Conservation (phyloP, 257 asterid species). For the Solanum dulcamara region DNA sequence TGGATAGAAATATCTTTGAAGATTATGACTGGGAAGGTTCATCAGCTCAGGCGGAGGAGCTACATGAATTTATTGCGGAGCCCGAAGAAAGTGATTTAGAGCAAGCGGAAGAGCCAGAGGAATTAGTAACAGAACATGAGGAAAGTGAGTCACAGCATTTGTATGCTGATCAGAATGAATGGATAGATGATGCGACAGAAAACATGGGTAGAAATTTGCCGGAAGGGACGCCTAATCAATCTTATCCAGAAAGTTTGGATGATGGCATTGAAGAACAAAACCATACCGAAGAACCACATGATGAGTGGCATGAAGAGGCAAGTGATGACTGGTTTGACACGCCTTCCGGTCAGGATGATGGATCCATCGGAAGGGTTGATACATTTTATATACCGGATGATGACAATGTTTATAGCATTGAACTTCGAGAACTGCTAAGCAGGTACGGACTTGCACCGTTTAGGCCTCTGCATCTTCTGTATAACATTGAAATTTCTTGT, state of each 20-base stretch:
- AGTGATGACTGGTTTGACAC: constrained; percentile 56
- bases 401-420: constrained; percentile 47
- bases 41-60: constrained; percentile 27
- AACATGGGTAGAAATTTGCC: constrained; percentile 19
- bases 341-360: constrained; percentile 44
- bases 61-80: constrained; percentile 5
- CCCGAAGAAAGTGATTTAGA: neutral
- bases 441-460: constrained; percentile 19
- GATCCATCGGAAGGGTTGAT: constrained; percentile 28
- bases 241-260: constrained; percentile 26
- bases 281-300: constrained; percentile 36
- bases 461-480: neutral
- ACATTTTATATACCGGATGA: constrained; percentile 38
- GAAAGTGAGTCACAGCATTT: constrained; percentile 21
- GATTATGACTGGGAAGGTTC: constrained; percentile 29
- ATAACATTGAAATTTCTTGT: neutral
- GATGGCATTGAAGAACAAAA: constrained; percentile 26
- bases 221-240: constrained; percentile 21
- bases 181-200: constrained; percentile 22
- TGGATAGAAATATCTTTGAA: constrained; percentile 19
- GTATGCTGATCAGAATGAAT: constrained; percentile 13
- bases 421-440: constrained; percentile 80
- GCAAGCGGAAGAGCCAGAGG: neutral
- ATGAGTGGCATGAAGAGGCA: constrained; percentile 58
- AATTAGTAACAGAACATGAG: constrained; percentile 20